Conservation (phyloP, 2,329 filamentous ascomycete species). For the Penicillium sp. region DNA sequence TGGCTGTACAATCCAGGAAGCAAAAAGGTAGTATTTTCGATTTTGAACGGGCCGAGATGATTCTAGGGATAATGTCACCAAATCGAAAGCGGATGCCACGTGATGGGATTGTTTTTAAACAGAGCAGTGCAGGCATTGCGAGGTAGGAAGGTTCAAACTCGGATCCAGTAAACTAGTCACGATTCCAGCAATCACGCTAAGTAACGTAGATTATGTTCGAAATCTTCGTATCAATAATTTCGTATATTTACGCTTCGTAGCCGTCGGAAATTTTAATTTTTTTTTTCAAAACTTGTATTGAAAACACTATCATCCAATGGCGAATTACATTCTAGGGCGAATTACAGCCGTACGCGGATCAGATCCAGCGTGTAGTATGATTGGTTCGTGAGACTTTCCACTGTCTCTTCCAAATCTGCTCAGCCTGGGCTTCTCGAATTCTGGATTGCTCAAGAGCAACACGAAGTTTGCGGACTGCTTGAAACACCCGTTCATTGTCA, state of each 20-base stretch:
- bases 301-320: too few species aligned
- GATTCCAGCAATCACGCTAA: too few species aligned
- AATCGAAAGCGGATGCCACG: slow-evolving; percentile 9
- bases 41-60: slow-evolving; percentile 18
- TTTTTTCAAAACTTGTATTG: too few species aligned
- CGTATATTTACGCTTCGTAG: too few species aligned
- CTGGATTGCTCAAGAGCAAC: slow-evolving; percentile 7
- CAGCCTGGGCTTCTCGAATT: slow-evolving; percentile 10
- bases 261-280: too few species aligned
- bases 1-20: slow-evolving; percentile 15
- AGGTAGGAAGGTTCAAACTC: too few species aligned
- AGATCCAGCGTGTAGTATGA: neutral
- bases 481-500: neutral
- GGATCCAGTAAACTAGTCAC: too few species aligned
- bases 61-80: slow-evolving; percentile 11
- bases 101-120: neutral
- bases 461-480: slow-evolving; percentile 3
- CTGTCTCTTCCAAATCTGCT: slow-evolving; percentile 15
- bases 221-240: too few species aligned
- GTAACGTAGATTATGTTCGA: too few species aligned
- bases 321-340: too few species aligned
- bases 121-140: neutral
- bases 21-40: slow-evolving; percentile 19
- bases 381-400: slow-evolving; percentile 13
- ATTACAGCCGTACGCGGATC: too few species aligned